phyloP scores from a whole-genome alignment of 2,329 filamentous ascomycete genomes.

The Hypoxylon sp. region DNA sequence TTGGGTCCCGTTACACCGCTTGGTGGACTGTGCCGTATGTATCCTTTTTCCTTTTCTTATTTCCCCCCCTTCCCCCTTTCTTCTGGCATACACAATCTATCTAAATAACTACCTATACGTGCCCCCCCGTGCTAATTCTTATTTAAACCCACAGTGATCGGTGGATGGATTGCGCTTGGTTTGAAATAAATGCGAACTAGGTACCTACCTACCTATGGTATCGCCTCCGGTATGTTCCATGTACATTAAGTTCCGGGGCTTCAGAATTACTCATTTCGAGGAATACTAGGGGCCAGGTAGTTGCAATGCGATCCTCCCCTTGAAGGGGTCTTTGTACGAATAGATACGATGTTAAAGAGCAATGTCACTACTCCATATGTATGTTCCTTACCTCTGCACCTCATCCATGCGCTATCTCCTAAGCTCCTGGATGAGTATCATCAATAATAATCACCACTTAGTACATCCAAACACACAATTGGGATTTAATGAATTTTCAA shows the following conservation, averaged over 20 bases:
- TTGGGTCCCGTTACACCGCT: constrained; percentile 72
- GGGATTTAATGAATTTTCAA: neutral
- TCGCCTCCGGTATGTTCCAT: no score
- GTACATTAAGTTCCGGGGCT: no score
- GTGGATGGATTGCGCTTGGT: constrained; percentile 64
- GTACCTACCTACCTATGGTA: neutral
- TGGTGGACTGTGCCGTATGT: constrained; percentile 62
- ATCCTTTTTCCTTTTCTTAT: neutral
- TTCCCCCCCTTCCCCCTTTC: neutral
- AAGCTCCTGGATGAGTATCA: neutral
- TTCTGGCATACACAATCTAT: no score
- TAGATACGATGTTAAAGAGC: no score
- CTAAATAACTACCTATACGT: neutral
- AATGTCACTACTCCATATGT: neutral
- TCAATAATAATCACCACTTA: no score
- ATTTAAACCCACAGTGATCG: constrained; percentile 57
- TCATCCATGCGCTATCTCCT: neutral
- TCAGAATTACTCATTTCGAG: no score
- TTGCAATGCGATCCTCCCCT: no score
- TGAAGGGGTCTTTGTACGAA: no score
- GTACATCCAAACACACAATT: no score
- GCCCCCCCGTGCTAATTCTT: neutral
- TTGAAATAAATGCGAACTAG: constrained; percentile 24
- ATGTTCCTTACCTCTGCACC: neutral
- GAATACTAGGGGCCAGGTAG: no score